Evolutionary conservation across 192 early-diverging fungal genomes (phyloP).

Genomic region (Podila clonocystis): DNA sequence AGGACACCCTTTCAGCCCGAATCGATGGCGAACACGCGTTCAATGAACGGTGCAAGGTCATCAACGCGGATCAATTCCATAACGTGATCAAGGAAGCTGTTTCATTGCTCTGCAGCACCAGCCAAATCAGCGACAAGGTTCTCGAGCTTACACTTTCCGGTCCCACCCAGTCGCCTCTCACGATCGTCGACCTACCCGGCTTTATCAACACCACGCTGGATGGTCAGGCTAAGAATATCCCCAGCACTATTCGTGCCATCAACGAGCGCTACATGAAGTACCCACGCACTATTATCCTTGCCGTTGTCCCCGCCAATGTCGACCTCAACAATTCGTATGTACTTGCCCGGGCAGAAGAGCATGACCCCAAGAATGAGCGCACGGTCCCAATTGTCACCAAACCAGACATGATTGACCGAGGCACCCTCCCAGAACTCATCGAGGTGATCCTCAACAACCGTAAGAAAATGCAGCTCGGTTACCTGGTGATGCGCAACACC

Average conservation of each 20-base stretch:
- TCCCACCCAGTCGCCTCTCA: slow-evolving; percentile 4
- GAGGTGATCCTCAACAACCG: slow-evolving; percentile 3
- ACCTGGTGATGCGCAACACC: slow-evolving; percentile 11
- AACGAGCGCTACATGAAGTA: slow-evolving; percentile 5
- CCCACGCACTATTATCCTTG: slow-evolving; percentile 7
- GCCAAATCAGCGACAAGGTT: slow-evolving; percentile 1
- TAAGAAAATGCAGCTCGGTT: slow-evolving; percentile 12
- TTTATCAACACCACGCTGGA: slow-evolving; percentile 9
- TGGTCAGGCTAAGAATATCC: background rate
- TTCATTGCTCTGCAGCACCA: background rate
- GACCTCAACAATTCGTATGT: slow-evolving; percentile 3
- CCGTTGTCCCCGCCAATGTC: background rate
- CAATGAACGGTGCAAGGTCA: background rate
- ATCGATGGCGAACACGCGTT: background rate
- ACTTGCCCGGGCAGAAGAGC: background rate
- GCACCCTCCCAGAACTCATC: background rate
- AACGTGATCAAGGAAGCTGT: slow-evolving; percentile 7
- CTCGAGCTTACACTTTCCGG: slow-evolving; percentile 16
- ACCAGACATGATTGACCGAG: background rate
- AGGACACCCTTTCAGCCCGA: slow-evolving; percentile 3
- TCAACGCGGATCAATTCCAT: background rate
- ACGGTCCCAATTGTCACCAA: slow-evolving; percentile 31
- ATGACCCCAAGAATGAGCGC: slow-evolving; percentile 6
- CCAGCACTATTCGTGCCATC: background rate
- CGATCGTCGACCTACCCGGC: slow-evolving; percentile 7